phyloP scores from a whole-genome alignment of 768 basidiomycete genomes.

The Sarcodon aspratus region DNA sequence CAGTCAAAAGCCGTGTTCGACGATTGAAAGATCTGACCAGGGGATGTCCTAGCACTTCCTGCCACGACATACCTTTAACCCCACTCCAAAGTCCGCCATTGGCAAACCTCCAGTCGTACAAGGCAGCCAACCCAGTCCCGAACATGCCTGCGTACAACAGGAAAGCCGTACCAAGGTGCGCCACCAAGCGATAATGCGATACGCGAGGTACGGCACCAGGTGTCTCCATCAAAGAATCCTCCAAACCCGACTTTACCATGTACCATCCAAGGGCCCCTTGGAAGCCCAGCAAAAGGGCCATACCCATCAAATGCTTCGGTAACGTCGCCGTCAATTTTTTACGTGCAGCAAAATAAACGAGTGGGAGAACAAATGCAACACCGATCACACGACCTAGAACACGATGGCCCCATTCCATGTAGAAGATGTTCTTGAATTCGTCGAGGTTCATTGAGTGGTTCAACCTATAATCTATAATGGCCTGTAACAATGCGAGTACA shows the following conservation, averaged over 20 bases:
- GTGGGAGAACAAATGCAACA: constrained; percentile 71
- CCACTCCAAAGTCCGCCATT: constrained; percentile 49
- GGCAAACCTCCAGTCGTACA: constrained; percentile 73
- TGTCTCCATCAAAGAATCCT: constrained; percentile 66
- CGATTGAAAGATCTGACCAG: constrained; percentile 45
- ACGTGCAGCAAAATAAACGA: constrained; percentile 67
- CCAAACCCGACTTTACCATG: constrained; percentile 97
- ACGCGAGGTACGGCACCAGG: constrained; percentile 88
- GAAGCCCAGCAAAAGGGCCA: constrained; percentile 76
- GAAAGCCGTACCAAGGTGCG: constrained; percentile 88
- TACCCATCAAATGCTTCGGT: constrained; percentile 50
- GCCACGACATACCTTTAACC: constrained; percentile 24
- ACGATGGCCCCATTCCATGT: constrained; percentile 98
- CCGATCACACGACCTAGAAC: constrained; percentile 84
- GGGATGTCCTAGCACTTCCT: constrained; percentile 41
- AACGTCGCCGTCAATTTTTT: constrained; percentile 58
- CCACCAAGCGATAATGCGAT: constrained; percentile 91
- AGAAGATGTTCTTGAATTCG: constrained; percentile 94
- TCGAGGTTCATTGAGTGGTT: constrained; percentile 81
- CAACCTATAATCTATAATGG: constrained; percentile 35
- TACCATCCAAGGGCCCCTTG: constrained; percentile 97
- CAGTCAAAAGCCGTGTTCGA: constrained; percentile 51
- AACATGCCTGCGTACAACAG: constrained; percentile 93
- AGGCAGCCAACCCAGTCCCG: constrained; percentile 57
- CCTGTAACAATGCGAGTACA: background rate